A percentile compares a stretch with the other conserved stretches of the same genome.
Conservation (phyloP, 1,284 basidiomycete species). For the Trametes sp. region DNA sequence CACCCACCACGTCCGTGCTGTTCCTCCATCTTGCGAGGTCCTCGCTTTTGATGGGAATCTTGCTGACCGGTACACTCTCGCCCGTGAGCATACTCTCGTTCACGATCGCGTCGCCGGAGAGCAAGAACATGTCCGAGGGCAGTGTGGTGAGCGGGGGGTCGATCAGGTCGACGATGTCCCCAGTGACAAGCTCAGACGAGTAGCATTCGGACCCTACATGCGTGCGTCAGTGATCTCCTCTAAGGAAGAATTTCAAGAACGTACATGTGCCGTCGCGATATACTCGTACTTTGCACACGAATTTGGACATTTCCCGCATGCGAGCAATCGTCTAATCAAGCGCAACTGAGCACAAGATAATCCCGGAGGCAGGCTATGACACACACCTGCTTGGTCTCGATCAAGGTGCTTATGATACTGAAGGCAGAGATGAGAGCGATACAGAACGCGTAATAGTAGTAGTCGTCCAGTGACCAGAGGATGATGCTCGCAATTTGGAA, state of each 20-base stretch:
- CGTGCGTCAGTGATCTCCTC: too few species aligned
- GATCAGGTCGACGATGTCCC: conserved; percentile 92
- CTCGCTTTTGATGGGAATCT: conserved; percentile 79
- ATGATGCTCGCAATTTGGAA: conserved; percentile 98
- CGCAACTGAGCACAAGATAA: too few species aligned
- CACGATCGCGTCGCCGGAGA: conserved; percentile 96
- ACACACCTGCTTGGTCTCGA: conserved; percentile 89
- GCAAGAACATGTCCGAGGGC: conserved; percentile 91
- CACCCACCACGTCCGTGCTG: conserved; percentile 68
- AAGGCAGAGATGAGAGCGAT: conserved; percentile 92
- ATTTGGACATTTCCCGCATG: conserved; percentile 97
- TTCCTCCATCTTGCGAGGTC: conserved; percentile 77
- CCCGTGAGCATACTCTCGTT: conserved; percentile 99
- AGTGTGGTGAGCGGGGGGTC: conserved; percentile 79
- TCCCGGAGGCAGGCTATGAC: background rate
- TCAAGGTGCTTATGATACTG: conserved; percentile 87
- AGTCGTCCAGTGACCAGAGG: conserved; percentile 94
- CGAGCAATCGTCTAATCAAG: conserved; percentile 80
- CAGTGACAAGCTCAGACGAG: conserved; percentile 88
- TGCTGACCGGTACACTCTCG: conserved; percentile 94
- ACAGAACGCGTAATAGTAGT: conserved; percentile 98
- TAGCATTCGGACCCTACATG: conserved; percentile 73
- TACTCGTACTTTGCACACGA: conserved; percentile 83
- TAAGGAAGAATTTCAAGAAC: conserved; percentile 22
- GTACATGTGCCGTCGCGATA: conserved; percentile 80